A percentile compares a stretch with the other conserved stretches of the same genome.
These are phyloP conservation scores for Lasiosphaeris hirsuta DNA, from an alignment of 495 filamentous ascomycete species.

Conservation along the genomic window DNA sequence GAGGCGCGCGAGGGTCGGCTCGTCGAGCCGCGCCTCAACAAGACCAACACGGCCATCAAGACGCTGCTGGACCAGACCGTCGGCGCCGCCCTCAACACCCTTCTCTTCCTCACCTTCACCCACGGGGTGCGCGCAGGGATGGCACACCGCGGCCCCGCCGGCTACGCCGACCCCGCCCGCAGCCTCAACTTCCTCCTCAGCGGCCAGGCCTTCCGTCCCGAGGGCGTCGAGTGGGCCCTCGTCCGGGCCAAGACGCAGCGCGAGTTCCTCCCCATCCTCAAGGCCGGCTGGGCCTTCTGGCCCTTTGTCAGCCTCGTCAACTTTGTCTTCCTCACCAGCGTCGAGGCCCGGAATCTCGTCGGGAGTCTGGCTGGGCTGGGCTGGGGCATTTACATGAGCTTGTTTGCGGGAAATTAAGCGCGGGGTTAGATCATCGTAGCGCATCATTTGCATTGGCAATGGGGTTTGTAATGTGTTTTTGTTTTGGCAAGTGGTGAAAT, in stretches of 20 bases:
- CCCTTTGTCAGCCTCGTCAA: conserved; percentile 76
- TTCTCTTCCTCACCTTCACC: conserved; percentile 59
- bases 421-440: background rate
- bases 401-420: conserved; percentile 48
- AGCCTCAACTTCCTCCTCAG: conserved; percentile 25
- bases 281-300: conserved; percentile 78
- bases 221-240: conserved; percentile 29
- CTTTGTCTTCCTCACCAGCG: conserved; percentile 70
- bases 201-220: conserved; percentile 27
- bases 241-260: conserved; percentile 35
- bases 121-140: conserved; percentile 39
- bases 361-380: conserved; percentile 74
- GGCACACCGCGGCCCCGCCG: conserved; percentile 19
- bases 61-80: conserved; percentile 79
- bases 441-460: too few species aligned
- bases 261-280: conserved; percentile 68
- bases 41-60: conserved; percentile 73
- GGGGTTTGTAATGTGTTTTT: too few species aligned
- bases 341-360: conserved; percentile 71
- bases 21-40: conserved; percentile 54
- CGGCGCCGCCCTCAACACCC: conserved; percentile 71
- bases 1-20: conserved; percentile 39
- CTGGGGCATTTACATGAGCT: conserved; percentile 86
- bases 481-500: too few species aligned
- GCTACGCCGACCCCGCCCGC: conserved; percentile 6